Conservation (phyloP, 441 rosid species). For the Syzygium malaccense region DNA sequence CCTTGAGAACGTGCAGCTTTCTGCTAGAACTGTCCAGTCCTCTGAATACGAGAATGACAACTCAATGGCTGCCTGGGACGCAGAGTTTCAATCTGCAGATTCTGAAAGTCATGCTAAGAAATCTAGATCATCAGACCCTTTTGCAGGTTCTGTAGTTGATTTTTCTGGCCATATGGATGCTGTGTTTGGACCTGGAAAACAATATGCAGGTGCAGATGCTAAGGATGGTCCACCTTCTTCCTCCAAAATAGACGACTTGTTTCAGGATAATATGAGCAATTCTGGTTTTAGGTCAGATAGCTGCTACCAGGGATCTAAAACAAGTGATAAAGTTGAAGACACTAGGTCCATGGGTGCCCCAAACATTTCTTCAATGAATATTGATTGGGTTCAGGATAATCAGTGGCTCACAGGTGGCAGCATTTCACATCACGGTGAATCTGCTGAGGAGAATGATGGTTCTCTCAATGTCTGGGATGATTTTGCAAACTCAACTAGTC, state of each 20-base stretch:
- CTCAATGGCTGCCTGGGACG: background rate
- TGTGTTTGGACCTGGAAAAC: conserved; percentile 38
- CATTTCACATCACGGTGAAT: conserved; percentile 17
- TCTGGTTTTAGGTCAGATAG: conserved; percentile 5
- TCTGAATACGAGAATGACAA: conserved; percentile 23
- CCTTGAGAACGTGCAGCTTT: conserved; percentile 35
- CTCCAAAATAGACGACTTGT: conserved; percentile 32
- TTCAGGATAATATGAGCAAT: conserved; percentile 40
- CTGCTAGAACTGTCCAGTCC: conserved; percentile 18
- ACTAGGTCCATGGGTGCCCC: background rate
- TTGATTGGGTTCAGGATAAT: conserved; percentile 1
- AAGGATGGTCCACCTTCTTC: conserved; percentile 20
- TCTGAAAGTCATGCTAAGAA: conserved; percentile 22
- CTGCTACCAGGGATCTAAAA: background rate
- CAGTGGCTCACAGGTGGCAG: conserved; percentile 18
- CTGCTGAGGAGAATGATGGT: conserved; percentile 33
- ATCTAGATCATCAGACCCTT: conserved; percentile 28
- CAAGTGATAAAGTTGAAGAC: background rate
- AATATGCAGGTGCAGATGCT: conserved; percentile 15
- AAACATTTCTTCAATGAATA: background rate
- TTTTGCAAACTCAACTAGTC: conserved; percentile 40
- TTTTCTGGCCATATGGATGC: conserved; percentile 58
- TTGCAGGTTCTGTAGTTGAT: conserved; percentile 35
- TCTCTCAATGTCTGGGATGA: conserved; percentile 56
- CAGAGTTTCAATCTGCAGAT: conserved; percentile 38